Evolutionary conservation across 148 eudicot species (phyloP).

Genomic region (Nyssa sinensis): DNA sequence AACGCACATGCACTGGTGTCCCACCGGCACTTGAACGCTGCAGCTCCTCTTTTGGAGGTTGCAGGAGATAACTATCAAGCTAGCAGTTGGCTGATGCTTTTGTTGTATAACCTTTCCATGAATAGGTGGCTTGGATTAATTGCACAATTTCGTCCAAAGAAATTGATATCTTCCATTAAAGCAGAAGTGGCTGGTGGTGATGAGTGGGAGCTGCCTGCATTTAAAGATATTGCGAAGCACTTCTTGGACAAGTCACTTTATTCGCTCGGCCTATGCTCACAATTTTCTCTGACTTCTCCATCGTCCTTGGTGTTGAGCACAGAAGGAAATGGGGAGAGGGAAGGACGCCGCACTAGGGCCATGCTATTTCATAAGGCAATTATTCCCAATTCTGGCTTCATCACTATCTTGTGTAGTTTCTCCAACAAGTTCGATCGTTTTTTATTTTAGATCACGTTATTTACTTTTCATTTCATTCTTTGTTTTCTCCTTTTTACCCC

Average conservation of each 20-base stretch:
- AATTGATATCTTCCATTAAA: conserved; percentile 63
- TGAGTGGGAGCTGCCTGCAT: conserved; percentile 41
- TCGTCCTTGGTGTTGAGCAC: conserved; percentile 57
- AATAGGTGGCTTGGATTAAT: conserved; percentile 75
- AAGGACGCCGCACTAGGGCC: conserved; percentile 52
- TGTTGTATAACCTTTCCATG: conserved; percentile 2
- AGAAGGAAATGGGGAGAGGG: conserved; percentile 60
- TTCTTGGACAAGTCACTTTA: conserved; percentile 67
- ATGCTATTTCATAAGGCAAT: conserved; percentile 69
- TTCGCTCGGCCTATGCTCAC: conserved; percentile 56
- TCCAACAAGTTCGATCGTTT: not conserved
- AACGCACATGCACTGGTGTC: too few species aligned
- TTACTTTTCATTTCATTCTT: not conserved
- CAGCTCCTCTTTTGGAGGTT: too few species aligned
- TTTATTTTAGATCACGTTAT: not conserved
- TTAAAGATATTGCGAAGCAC: conserved; percentile 50
- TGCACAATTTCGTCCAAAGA: conserved; percentile 77
- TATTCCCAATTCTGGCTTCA: not conserved
- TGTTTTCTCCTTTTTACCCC: not conserved
- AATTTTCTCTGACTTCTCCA: conserved; percentile 45
- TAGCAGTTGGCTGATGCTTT: not conserved
- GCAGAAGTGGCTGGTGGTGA: conserved; percentile 42
- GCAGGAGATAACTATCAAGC: too few species aligned
- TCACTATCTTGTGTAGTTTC: not conserved
- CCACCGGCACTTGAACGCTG: too few species aligned